phyloP scores from a whole-genome alignment of 2,329 filamentous ascomycete genomes.

The Monosporascus sp. region DNA sequence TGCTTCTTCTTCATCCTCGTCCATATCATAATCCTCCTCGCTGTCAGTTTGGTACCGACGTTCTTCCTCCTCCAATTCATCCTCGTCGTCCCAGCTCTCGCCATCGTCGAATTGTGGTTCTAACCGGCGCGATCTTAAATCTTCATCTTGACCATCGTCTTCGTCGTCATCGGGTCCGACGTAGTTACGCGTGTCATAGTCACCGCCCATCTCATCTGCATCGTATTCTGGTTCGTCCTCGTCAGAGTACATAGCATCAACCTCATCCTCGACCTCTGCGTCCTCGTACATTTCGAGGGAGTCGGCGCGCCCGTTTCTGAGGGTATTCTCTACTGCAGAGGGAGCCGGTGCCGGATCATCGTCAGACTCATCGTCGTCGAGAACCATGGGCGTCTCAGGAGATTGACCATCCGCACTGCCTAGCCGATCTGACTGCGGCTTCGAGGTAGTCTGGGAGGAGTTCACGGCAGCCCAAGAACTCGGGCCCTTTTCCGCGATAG shows the following conservation, averaged over 20 bases:
- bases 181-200: conserved; percentile 26
- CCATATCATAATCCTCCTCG: conserved; percentile 15
- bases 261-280: conserved; percentile 19
- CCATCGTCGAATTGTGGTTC: conserved; percentile 24
- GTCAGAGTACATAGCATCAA: conserved; percentile 20
- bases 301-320: conserved; percentile 9
- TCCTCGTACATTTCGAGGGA: conserved; percentile 18
- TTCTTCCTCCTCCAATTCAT: conserved; percentile 12
- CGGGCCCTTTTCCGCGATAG: conserved; percentile 2
- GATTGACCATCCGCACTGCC: conserved; percentile 16
- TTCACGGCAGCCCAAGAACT: conserved; percentile 23
- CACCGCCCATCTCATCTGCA: conserved; percentile 24
- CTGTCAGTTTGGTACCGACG: neutral
- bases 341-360: conserved; percentile 12
- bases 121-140: conserved; percentile 15
- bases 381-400: conserved; percentile 21
- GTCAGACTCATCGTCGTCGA: conserved; percentile 24
- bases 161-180: conserved; percentile 24
- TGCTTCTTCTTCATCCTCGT: conserved; percentile 10
- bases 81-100: conserved; percentile 18
- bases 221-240: conserved; percentile 26
- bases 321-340: conserved; percentile 12
- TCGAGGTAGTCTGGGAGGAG: conserved; percentile 5
- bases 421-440: conserved; percentile 9
- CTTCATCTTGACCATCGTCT: conserved; percentile 26